Evolutionary conservation across 495 filamentous ascomycete genomes (phyloP).

Genomic region (Eremomyces bilateralis): DNA sequence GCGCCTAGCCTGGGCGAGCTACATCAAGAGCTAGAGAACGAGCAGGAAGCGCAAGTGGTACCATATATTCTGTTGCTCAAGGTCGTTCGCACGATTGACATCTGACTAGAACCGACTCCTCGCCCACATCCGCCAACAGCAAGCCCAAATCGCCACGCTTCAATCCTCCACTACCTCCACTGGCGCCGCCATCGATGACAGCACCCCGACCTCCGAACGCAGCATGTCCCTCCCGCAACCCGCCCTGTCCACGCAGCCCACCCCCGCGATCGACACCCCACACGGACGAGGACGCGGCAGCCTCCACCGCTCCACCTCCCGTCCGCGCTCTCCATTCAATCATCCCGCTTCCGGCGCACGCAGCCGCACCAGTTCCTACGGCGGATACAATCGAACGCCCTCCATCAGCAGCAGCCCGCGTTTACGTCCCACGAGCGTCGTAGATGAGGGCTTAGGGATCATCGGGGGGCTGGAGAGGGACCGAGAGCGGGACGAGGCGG

Average conservation of each 20-base stretch:
- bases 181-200: slow-evolving; percentile 37
- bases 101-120: slow-evolving; percentile 60
- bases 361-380: slow-evolving; percentile 23
- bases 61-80: slow-evolving; percentile 12
- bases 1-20: slow-evolving; percentile 79
- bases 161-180: slow-evolving; percentile 29
- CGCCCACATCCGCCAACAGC: slow-evolving; percentile 71
- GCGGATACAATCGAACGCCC: neutral
- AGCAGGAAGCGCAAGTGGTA: slow-evolving; percentile 92
- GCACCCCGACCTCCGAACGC: slow-evolving; percentile 41
- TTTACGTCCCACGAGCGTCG: neutral
- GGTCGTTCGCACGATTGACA: neutral
- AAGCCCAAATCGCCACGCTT: slow-evolving; percentile 45
- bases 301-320: slow-evolving; percentile 9
- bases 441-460: neutral
- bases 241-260: slow-evolving; percentile 7
- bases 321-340: slow-evolving; percentile 30
- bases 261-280: slow-evolving; percentile 4
- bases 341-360: slow-evolving; percentile 32
- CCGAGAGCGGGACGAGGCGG: slow-evolving; percentile 43
- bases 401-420: too few species aligned
- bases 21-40: slow-evolving; percentile 83
- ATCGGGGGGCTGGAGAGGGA: neutral
- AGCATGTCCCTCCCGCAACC: slow-evolving; percentile 27
- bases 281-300: too few species aligned